Base-by-base conservation (phyloP, 2,329 filamentous ascomycete genomes). In the Phyllosticta citribraziliensis region DNA sequence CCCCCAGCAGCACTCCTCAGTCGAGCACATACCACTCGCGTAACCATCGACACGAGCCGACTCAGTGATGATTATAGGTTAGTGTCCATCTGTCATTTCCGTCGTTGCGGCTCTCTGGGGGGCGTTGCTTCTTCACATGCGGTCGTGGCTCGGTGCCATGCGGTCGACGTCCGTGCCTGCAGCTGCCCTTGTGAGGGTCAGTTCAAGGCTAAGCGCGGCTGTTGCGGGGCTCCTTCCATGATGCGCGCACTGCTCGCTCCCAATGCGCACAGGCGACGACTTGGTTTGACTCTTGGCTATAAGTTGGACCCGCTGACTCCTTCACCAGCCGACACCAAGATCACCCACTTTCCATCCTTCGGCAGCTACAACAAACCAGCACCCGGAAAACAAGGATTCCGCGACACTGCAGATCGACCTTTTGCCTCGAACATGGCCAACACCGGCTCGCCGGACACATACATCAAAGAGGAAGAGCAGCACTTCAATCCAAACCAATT, bases 381-480 rank as follows among this genome's bases (percentile, higher is more conserved):
- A 63, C 66, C 71, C 63, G 67, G 70, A 56, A 70, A 71, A 68
- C 68, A 72, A 66, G 72, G 74, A 66, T 69, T 70, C 66, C 69
- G 70, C 65, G 72, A 73, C 64, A 67, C 69, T 35, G 67, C 73
- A 68, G 74, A 76, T 71, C 72, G 75, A 68, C 70, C 67, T 58
- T 67, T 77, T 69, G 74, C 75, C 66, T 62, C 62, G 64, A 67
- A 66, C 60, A 84, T 84, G 81, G 78, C 78, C 66, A 78, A 81
- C 68, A 79, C 80, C 69, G 79, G 79, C 68, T 79, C 79, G 65
- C 75, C 76, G 63, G 79, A 80, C 69, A 81, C 84, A 59, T 88
- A 80, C 74, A 88, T 88, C 75, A 88, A 88, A 77, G 80, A 82
- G 74, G 84, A 88, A 72, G 81, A 83, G 64, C 82, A 87, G 73